These are phyloP conservation scores for Torrubiellomyces zombiae DNA, from an alignment of 2,329 filamentous ascomycete genomes.

Conservation along the genomic window DNA sequence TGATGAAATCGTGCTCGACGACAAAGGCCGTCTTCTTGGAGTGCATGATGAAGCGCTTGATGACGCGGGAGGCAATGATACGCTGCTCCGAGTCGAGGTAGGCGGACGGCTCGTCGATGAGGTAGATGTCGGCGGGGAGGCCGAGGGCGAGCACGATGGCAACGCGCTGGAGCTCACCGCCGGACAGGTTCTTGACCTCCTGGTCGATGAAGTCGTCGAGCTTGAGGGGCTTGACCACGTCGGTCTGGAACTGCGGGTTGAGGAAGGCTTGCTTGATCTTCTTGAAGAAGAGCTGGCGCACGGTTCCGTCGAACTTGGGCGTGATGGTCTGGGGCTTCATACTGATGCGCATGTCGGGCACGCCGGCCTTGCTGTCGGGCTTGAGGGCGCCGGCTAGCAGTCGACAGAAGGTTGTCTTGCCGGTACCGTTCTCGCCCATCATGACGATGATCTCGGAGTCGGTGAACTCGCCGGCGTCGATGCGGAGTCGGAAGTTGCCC, in stretches of 20 bases:
- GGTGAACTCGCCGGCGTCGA: slow-evolving; percentile 77
- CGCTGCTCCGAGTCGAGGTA: slow-evolving; percentile 98
- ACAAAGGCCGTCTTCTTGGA: slow-evolving; percentile 98
- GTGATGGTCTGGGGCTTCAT: slow-evolving; percentile 99
- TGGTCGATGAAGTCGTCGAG: slow-evolving; percentile 99
- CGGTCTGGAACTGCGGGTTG: slow-evolving; percentile 95
- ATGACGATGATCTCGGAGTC: slow-evolving; percentile 98
- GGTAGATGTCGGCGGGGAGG: slow-evolving; percentile 90
- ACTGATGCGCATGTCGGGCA: slow-evolving; percentile 92
- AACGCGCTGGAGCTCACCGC: slow-evolving; percentile 98
- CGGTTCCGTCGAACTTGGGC: slow-evolving; percentile 92
- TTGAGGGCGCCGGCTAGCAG: slow-evolving; percentile 87
- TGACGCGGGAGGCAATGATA: slow-evolving; percentile 92
- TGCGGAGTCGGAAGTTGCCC: slow-evolving; percentile 67
- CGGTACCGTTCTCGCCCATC: slow-evolving; percentile 99
- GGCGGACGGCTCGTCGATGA: slow-evolving; percentile 93
- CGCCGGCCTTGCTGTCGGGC: slow-evolving; percentile 60
- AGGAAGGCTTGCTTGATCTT: slow-evolving; percentile 96
- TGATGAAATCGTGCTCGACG: slow-evolving; percentile 99
- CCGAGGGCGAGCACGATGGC: slow-evolving; percentile 95
- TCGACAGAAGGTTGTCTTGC: slow-evolving; percentile 97
- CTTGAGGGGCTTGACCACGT: slow-evolving; percentile 98
- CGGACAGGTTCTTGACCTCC: slow-evolving; percentile 96
- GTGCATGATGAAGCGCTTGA: slow-evolving; percentile 99
- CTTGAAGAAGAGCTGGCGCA: slow-evolving; percentile 98